Evolutionary conservation across 495 filamentous ascomycete species (phyloP), one percentile per base, ranked within the genome.

Genomic region (Aspergillus nanangensis): DNA sequence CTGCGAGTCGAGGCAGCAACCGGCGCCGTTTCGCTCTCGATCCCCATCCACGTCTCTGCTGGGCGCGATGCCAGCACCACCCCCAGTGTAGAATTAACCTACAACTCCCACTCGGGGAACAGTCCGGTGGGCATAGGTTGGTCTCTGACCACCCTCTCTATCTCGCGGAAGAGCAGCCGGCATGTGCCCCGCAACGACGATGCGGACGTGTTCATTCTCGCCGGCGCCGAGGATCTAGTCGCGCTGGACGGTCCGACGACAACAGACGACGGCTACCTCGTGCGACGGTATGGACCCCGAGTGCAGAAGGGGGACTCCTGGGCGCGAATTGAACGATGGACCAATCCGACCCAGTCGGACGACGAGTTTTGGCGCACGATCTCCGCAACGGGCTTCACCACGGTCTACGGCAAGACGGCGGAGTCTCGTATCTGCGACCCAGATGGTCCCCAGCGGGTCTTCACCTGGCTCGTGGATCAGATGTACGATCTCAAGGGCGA

Each of bases 301-400:
- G 34, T 47, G 9, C 35, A 47, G 23, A n/a, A 13, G 21, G 15
- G 5, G n/a, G n/a, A n/a, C n/a, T n/a, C n/a, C 1, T 21, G 22
- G 8, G 0, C 34, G 7, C 44, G 44, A 9, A 47, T 47, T 3
- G 44, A 47, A 31, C 35, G 44, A 3, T 47, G 44, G 44, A 40
- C 2, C 2, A 35, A 33, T 13, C 3, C 8, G 8, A 36, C 15
- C n/a, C 7, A 31, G 8, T 13, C 8, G 27, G 44, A 27, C 14
- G 11, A 22, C 15, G 23, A 21, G 2, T 36, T 39, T 37, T 47
- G 44, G 44, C 13, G 35, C 4, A 40, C 36, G 3, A 40, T 47
- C 20, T 13, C 10, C 7, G 8, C 35, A 25, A 25, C 31, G 3
- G 40, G 40, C 21, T 24, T 47, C 1, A 39, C 37, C 4, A 14